A percentile compares a stretch with the other conserved stretches of the same genome.
These are phyloP conservation scores for Drosera spatulata DNA, from an alignment of 179 eudicot genomes.

Conservation along the genomic window DNA sequence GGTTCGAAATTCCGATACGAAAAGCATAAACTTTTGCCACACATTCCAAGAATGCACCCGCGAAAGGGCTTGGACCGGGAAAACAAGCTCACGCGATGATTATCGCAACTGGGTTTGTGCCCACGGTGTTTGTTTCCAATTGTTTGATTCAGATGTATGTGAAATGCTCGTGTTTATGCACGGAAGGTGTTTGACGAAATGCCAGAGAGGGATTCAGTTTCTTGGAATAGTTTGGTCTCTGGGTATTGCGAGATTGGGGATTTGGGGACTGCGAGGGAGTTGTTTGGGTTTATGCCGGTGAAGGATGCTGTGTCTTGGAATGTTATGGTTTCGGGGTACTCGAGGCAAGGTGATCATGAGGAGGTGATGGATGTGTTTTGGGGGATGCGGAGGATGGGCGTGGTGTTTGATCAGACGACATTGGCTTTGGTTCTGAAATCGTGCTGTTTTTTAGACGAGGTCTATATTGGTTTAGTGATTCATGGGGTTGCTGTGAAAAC, in stretches of 20 bases:
- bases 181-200: conserved; percentile 52
- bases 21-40: conserved; percentile 51
- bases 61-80: conserved; percentile 32
- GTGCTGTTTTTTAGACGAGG: conserved; percentile 44
- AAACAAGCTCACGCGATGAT: conserved; percentile 69
- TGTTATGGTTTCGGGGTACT: conserved; percentile 54
- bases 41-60: conserved; percentile 60
- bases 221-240: conserved; percentile 69
- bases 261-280: conserved; percentile 26
- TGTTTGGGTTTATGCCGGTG: conserved; percentile 41
- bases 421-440: conserved; percentile 63
- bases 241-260: conserved; percentile 38
- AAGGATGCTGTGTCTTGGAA: conserved; percentile 68
- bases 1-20: conserved; percentile 8
- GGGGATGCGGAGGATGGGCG: conserved; percentile 31
- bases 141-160: conserved; percentile 72
- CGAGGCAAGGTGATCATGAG: conserved; percentile 35
- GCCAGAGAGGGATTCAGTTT: conserved; percentile 45
- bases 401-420: conserved; percentile 45
- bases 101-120: conserved; percentile 56
- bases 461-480: conserved; percentile 40
- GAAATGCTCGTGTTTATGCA: conserved; percentile 44
- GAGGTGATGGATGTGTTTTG: conserved; percentile 34
- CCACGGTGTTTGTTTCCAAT: conserved; percentile 70
- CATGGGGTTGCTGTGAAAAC: conserved; percentile 58